Percentiles rank a stretch among this genome's conserved stretches.
Conservation (phyloP, 2,329 filamentous ascomycete species). For the Trichoderma atrobrunneum region DNA sequence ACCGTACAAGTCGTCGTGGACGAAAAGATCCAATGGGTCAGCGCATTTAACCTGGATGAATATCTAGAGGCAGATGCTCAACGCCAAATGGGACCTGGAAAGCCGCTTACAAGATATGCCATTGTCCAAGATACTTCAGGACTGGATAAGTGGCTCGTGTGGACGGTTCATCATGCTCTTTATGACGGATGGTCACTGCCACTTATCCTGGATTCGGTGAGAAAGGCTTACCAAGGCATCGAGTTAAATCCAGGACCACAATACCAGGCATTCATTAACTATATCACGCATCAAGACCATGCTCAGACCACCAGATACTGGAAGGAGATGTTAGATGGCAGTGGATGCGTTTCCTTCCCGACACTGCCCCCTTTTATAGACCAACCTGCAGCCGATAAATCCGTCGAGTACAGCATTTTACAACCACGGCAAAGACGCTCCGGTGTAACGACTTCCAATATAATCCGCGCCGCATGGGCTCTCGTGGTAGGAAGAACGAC, state of each 20-base stretch:
- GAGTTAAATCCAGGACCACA: neutral
- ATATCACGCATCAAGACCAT: neutral
- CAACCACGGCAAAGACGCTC: neutral
- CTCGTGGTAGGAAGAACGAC: constrained; percentile 49
- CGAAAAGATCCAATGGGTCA: constrained; percentile 33
- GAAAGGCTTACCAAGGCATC: neutral
- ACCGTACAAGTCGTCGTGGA: constrained; percentile 35
- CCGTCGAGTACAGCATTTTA: neutral
- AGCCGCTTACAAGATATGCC: constrained; percentile 41
- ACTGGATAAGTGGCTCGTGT: constrained; percentile 41
- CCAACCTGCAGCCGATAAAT: neutral
- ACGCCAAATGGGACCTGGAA: constrained; percentile 38
- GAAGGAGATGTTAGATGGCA: neutral
- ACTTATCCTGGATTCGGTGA: constrained; percentile 37
- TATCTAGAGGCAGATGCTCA: constrained; percentile 38
- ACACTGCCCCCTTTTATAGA: neutral
- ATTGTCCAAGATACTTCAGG: constrained; percentile 33
- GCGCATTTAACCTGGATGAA: constrained; percentile 28
- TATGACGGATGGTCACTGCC: constrained; percentile 49
- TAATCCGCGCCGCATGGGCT: constrained; percentile 43
- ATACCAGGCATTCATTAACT: neutral
- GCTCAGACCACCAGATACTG: neutral
- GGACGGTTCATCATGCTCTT: constrained; percentile 45
- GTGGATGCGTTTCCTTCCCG: neutral
- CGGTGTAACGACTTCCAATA: constrained; percentile 12